Percentiles rank a stretch among this genome's conserved stretches.
These are phyloP conservation scores for apple (Malus domestica) DNA, from an alignment of 306 rosid genomes.

Conservation along the genomic window ASM211411v1 NC_041792.1:700501-701000, in stretches of 20 bases:
- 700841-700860: constrained; percentile 86
- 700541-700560: constrained; percentile 33
- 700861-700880: constrained; percentile 71
- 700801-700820: constrained; percentile 30
- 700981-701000: background rate
- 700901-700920: constrained; percentile 47
- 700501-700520: constrained; percentile 58
- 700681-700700: constrained; percentile 40
- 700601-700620: constrained; percentile 38
- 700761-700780: constrained; percentile 21
- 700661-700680: constrained; percentile 75
- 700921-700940: constrained; percentile 31
- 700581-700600: constrained; percentile 54
- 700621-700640: constrained; percentile 47
- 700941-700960: constrained; percentile 34
- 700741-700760: constrained; percentile 53
- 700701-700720: constrained; percentile 68
- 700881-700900: constrained; percentile 24
- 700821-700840: constrained; percentile 76
- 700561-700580: constrained; percentile 46
- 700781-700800: background rate
- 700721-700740: constrained; percentile 32
- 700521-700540: constrained; percentile 67
- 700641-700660: constrained; percentile 60
- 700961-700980: constrained; percentile 15